Evolutionary conservation across 192 early-diverging fungal genomes (phyloP).

Genomic region (Linnemannia exigua): DNA sequence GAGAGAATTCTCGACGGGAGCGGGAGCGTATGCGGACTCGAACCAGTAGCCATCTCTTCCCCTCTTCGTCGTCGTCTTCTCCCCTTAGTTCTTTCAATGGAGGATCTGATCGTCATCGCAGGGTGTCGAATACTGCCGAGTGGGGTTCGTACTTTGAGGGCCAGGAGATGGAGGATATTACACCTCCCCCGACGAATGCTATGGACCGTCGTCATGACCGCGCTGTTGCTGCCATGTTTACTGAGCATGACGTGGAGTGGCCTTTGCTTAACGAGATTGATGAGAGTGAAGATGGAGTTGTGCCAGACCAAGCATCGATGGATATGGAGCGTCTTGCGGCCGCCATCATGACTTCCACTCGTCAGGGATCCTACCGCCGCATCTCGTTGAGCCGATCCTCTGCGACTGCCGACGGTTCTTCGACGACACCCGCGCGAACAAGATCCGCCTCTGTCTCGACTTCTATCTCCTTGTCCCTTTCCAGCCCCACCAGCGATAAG

Average conservation of each 20-base stretch:
- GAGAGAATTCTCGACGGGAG: not conserved
- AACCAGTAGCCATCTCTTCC: slow-evolving; percentile 11
- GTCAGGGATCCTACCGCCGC: slow-evolving; percentile 25
- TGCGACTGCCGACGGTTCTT: not conserved
- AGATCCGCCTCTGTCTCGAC: slow-evolving; percentile 5
- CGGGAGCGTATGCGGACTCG: not conserved
- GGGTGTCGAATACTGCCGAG: not conserved
- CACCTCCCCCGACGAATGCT: not conserved
- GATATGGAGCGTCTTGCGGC: slow-evolving; percentile 23
- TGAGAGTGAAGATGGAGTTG: not conserved
- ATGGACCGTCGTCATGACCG: not conserved
- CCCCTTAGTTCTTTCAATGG: not conserved
- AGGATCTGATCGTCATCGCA: not conserved
- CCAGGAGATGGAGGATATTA: slow-evolving; percentile 5
- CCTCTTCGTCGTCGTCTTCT: not conserved
- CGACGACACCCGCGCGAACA: no score
- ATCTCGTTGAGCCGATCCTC: slow-evolving; percentile 6
- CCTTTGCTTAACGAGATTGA: not conserved
- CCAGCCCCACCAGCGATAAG: not conserved
- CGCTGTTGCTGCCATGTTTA: not conserved
- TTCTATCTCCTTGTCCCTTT: not conserved
- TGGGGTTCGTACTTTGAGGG: not conserved
- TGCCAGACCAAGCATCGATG: not conserved
- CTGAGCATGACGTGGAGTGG: not conserved
- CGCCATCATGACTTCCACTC: slow-evolving; percentile 18